Base-by-base conservation (phyloP, 306 rosid species). In the Cucurbita maxima region DNA sequence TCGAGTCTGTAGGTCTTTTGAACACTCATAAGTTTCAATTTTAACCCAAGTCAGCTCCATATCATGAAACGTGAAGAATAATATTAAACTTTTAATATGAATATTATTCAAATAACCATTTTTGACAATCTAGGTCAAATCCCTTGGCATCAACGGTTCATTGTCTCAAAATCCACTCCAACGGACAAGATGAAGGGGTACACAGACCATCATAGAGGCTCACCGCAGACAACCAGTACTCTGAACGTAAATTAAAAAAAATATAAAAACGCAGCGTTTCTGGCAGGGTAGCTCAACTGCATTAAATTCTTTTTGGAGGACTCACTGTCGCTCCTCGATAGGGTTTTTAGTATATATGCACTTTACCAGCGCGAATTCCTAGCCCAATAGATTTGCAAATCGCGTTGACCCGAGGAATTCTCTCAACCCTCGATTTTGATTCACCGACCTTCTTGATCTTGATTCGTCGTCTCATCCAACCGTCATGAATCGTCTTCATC, bases 231-330 rank as follows among this genome's bases (percentile, higher is more conserved):
- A 30, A 53, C 12, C 48, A 37, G 0, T 18, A 2, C 60, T n/a
- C 34, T 8, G 51, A 7, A 44, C 40, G 36, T 38, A 44, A 45
- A 61, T 25, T 48, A 48, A 47, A 25, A 75, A 37, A 72, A 12
- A 11, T 63, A 2, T 5, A 41, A 63, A 63, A 63, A 9, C n/a
- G 71, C 36, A 18, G 72, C 55, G 44, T 43, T 43, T 57, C 77
- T 83, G 80, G 74, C 66, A 51, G 6, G 7, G 79, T 68, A 1
- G 79, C 19, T 77, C 66, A 52, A 76, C 53, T 61, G 82, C 78
- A 76, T 84, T 78, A 76, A 81, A 73, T 80, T 41, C 69, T 54
- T 41, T 79, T 57, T 81, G 86, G 85, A 79, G 73, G 76, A 56
- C 66, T 41, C 13, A 36, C 66, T 79, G 82, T 61, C 76, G 70